Evolutionary conservation across 1,139 yeast genomes (phyloP).

Genomic region (Nakaseomyces nivariensis): DNA sequence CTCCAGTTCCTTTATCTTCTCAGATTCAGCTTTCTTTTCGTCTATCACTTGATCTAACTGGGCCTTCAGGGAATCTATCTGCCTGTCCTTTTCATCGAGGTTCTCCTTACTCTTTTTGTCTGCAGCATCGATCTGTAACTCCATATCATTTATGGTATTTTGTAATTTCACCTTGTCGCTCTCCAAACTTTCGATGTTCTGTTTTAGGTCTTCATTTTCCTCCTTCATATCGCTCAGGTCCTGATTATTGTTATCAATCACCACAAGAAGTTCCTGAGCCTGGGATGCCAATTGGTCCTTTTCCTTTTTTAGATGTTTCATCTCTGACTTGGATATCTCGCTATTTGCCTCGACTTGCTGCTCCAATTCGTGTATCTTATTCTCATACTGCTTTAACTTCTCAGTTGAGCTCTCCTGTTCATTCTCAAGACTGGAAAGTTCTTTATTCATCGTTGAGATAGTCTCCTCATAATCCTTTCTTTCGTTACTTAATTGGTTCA

Average conservation of each 20-base stretch:
- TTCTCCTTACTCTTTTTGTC: constrained; percentile 9
- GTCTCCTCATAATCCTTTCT: constrained; percentile 29
- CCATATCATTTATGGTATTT: constrained; percentile 20
- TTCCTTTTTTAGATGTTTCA: constrained; percentile 13
- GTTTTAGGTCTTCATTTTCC: constrained; percentile 22
- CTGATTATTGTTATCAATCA: constrained; percentile 22
- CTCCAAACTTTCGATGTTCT: constrained; percentile 11
- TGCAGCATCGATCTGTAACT: constrained; percentile 14
- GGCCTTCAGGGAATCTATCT: constrained; percentile 15
- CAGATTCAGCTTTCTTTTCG: constrained; percentile 9
- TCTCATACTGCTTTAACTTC: constrained; percentile 28
- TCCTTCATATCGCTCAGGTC: constrained; percentile 20
- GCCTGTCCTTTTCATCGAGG: constrained; percentile 11
- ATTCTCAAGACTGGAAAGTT: constrained; percentile 45
- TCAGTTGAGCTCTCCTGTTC: constrained; percentile 58
- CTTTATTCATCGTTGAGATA: constrained; percentile 38
- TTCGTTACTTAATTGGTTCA: constrained; percentile 23
- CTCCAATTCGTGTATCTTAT: constrained; percentile 16
- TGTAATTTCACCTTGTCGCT: constrained; percentile 18
- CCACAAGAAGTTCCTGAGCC: constrained; percentile 20
- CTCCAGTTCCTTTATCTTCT: constrained; percentile 9
- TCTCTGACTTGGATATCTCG: constrained; percentile 17
- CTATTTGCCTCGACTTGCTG: constrained; percentile 16
- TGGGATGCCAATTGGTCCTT: constrained; percentile 22
- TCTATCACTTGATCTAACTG: constrained; percentile 18